Conservation (phyloP, 148 eudicot genomes). For the Cornus suecica region DNA sequence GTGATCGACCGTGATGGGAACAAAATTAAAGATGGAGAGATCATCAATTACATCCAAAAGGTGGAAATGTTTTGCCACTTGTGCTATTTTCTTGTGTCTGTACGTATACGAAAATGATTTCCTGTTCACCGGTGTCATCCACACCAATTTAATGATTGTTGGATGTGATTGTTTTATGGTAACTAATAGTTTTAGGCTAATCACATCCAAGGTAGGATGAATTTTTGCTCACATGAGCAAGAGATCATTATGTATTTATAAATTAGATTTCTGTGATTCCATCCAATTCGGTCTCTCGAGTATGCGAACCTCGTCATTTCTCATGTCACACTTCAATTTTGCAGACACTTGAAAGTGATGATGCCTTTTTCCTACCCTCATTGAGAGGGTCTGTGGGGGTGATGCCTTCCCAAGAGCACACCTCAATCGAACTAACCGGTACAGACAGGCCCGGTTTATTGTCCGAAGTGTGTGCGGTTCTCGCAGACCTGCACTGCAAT, state of each 20-base stretch:
- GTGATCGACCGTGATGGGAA: conserved; percentile 68
- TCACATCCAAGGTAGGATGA: too few relatives aligned
- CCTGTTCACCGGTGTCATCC: too few relatives aligned
- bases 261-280: neutral
- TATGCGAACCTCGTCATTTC: neutral
- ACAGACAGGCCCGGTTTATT: conserved; percentile 77
- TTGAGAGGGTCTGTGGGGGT: conserved; percentile 69
- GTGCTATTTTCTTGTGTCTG: neutral
- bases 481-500: conserved; percentile 58
- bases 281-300: neutral
- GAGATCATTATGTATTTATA: too few relatives aligned
- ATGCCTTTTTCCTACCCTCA: conserved; percentile 45
- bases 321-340: neutral
- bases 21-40: conserved; percentile 63
- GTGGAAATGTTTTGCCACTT: conserved; percentile 19
- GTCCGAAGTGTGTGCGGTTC: conserved; percentile 81
- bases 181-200: too few relatives aligned
- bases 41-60: conserved; percentile 52
- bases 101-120: too few relatives aligned
- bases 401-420: conserved; percentile 67
- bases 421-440: conserved; percentile 76
- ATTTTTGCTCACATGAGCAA: too few relatives aligned
- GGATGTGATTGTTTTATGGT: too few relatives aligned
- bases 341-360: conserved; percentile 65
- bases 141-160: too few relatives aligned